Percentiles rank a stretch among this genome's conserved stretches.
These are phyloP conservation scores for Talaromyces borbonicus DNA, from an alignment of 495 filamentous ascomycete species.

Conservation along the genomic window DNA sequence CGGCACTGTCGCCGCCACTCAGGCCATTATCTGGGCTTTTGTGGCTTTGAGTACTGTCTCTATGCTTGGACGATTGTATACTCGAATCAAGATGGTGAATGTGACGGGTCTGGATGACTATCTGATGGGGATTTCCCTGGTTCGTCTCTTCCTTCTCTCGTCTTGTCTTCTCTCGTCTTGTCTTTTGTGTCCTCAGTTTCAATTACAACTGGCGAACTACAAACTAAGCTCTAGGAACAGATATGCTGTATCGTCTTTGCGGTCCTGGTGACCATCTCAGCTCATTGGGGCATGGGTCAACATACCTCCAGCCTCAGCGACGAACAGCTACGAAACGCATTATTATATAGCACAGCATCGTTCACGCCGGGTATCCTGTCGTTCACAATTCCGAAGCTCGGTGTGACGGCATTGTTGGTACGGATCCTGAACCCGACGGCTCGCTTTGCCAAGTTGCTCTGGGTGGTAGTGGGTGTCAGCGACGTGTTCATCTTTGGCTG, in stretches of 20 bases:
- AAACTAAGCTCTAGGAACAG: not conserved
- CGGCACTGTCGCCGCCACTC: not conserved
- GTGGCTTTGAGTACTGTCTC: not conserved
- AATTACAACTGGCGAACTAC: too few relatives aligned
- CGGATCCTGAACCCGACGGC: conserved; percentile 26
- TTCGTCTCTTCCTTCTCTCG: not conserved
- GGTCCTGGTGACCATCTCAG: not conserved
- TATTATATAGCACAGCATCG: conserved; percentile 2
- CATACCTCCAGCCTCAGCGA: not conserved
- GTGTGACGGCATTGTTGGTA: conserved; percentile 25
- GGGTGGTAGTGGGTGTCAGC: conserved; percentile 16
- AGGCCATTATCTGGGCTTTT: conserved; percentile 4
- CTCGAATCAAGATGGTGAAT: conserved; percentile 4
- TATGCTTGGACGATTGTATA: conserved; percentile 2
- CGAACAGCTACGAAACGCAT: not conserved
- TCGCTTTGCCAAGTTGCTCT: conserved; percentile 20
- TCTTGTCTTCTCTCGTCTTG: too few relatives aligned
- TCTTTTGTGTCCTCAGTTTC: too few relatives aligned
- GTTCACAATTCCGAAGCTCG: conserved; percentile 34
- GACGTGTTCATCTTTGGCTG: conserved; percentile 14
- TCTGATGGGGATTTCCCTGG: conserved; percentile 4
- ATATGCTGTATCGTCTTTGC: conserved; percentile 5
- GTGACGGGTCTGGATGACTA: conserved; percentile 6
- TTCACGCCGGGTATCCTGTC: conserved; percentile 23
- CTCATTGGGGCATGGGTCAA: conserved; percentile 5